These are phyloP conservation scores for Chlamydomonas sp. DNA, from an alignment of 139 green algal species.

Conservation along the genomic window DNA sequence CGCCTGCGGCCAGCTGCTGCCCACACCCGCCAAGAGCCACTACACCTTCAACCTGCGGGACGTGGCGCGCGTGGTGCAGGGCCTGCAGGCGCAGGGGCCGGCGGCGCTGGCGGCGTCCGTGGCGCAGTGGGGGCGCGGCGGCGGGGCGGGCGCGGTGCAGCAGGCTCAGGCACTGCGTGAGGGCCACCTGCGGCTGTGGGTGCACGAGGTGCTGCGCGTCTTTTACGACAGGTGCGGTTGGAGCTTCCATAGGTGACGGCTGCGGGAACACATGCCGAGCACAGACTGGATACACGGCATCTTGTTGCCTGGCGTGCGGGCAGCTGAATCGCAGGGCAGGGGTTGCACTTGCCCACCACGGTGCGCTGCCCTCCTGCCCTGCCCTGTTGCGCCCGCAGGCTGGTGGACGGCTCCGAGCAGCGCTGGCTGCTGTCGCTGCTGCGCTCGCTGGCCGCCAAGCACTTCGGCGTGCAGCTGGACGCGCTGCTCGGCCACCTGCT, in stretches of 20 bases:
- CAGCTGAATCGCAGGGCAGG: no score
- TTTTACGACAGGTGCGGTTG: slow-evolving; percentile 60
- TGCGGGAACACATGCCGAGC: no score
- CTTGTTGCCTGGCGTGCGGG: no score
- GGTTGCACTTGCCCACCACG: no score
- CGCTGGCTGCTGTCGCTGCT: slow-evolving; percentile 59
- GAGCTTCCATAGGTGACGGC: no score
- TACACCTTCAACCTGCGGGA: slow-evolving; percentile 78
- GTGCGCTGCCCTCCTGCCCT: neutral
- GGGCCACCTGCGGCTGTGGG: slow-evolving; percentile 66
- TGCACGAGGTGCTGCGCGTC: slow-evolving; percentile 73
- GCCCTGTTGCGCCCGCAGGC: slow-evolving; percentile 9
- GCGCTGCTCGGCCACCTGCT: slow-evolving; percentile 45
- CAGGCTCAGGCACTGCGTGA: neutral
- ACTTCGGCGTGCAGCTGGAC: slow-evolving; percentile 53
- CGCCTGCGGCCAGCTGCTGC: slow-evolving; percentile 56
- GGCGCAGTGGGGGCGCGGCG: neutral
- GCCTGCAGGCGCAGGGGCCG: slow-evolving; percentile 28
- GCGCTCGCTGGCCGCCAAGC: slow-evolving; percentile 8
- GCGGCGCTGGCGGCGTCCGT: no score
- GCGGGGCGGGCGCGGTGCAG: neutral
- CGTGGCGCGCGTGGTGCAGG: slow-evolving; percentile 51
- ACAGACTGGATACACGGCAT: no score
- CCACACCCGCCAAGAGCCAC: slow-evolving; percentile 69
- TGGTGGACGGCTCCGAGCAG: slow-evolving; percentile 58